Conservation (phyloP, 495 filamentous ascomycete species). For the Aspergillus heteromorphus region DNA sequence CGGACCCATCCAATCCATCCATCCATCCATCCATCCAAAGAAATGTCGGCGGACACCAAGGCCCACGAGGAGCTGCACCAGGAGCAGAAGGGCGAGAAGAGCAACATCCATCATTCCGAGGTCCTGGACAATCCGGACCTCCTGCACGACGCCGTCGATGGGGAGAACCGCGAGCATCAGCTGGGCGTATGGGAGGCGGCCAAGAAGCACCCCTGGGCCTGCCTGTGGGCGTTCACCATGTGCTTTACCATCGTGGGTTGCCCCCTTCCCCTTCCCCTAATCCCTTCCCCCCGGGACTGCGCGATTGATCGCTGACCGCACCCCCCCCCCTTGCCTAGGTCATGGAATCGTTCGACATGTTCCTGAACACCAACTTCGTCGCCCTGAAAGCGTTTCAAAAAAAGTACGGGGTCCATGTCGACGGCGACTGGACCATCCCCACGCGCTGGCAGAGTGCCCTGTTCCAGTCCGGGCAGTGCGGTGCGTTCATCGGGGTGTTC, state of each 20-base stretch:
- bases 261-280: no score
- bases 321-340: no score
- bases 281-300: no score
- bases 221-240: constrained; percentile 39
- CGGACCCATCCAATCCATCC: neutral
- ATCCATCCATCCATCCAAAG: neutral
- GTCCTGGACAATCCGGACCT: constrained; percentile 23
- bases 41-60: neutral
- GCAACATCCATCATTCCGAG: constrained; percentile 22
- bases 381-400: constrained; percentile 23
- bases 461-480: constrained; percentile 37
- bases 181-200: constrained; percentile 25
- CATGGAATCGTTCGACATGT: constrained; percentile 40
- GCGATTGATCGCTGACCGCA: no score
- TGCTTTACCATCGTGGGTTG: constrained; percentile 37
- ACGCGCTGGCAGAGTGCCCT: constrained; percentile 35
- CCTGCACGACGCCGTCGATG: constrained; percentile 31
- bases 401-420: constrained; percentile 21
- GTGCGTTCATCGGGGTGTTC: constrained; percentile 62
- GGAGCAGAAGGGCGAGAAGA: constrained; percentile 10
- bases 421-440: constrained; percentile 14
- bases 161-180: constrained; percentile 27
- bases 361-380: constrained; percentile 33
- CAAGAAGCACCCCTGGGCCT: constrained; percentile 43
- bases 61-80: neutral